Evolutionary conservation across 129 eudicot species (phyloP), one percentile per base, ranked within the genome.

Genomic region (Escallonia herrerae): DNA sequence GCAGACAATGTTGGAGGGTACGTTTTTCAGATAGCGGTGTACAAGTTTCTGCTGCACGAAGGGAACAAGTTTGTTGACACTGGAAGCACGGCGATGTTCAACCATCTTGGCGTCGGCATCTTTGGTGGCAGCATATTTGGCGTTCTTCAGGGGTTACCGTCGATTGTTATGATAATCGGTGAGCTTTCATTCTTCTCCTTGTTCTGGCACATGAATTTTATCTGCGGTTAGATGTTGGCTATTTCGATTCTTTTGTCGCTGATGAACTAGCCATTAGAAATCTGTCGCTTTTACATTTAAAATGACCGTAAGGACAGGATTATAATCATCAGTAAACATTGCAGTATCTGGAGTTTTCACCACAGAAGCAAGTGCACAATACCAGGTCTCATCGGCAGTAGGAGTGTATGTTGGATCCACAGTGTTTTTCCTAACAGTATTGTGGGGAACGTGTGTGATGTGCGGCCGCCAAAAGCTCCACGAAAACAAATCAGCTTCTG

Each of bases 351-450:
- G 73, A 37, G 44, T 71, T 58, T 58, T 66, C 13, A 51, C 60
- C 22, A 63, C 43, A 44, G 42, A 63, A 59, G 74, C 40, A 65
- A 47, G 66, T 11, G 82, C 82, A 40, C 70, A 72, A 60, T 12
- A 61, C 2, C 55, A 45, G 15, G 82, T 77, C 42, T 72, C 78
- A 3, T 43, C 50, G 7, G 77, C 65, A 13, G 62, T 77, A 5
- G 74, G 70, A 3, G 60, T 72, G 8, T 72, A 72, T 10, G 72
- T 74, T 6, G 82, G 82, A 61, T 66, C 66, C n/a, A 72, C 77
- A 6, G 73, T 77, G 43, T 62, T 77, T 42, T 66, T 52, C 45
- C 74, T 77, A 37, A 77, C 82, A 7, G 38, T 77, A 12, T 51
- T 58, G 48, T 77, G 82, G 82, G 73, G 73, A 15, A 46, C 72